phyloP scores from a whole-genome alignment of 148 eudicot genomes.

The Camellia granthamiana region DNA sequence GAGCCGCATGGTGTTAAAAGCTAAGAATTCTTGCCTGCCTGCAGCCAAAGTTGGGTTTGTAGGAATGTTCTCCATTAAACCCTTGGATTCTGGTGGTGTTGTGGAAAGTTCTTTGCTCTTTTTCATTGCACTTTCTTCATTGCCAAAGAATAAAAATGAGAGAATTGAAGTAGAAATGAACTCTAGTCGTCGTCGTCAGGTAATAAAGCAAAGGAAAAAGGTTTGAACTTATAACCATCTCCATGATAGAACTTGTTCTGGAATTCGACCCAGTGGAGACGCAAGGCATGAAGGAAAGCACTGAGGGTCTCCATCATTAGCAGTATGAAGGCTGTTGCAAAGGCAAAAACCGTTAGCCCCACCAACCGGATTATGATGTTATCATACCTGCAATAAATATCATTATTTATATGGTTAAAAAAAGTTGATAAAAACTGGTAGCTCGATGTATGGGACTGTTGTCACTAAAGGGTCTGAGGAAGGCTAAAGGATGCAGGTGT shows the following conservation, averaged over 20 bases:
- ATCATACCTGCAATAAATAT: constrained; percentile 60
- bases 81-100: constrained; percentile 8
- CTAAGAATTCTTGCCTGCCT: not conserved
- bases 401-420: not conserved
- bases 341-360: constrained; percentile 78
- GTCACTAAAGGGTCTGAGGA: too few relatives aligned
- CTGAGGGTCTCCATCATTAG: constrained; percentile 97
- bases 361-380: constrained; percentile 61
- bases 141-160: constrained; percentile 4
- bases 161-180: not conserved
- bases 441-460: too few relatives aligned
- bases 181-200: constrained; percentile 87
- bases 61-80: not conserved
- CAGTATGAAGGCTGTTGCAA: constrained; percentile 88
- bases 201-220: constrained; percentile 81
- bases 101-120: not conserved
- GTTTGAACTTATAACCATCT: constrained; percentile 92
- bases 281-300: constrained; percentile 95
- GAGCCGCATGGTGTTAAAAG: constrained; percentile 12
- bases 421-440: too few relatives aligned
- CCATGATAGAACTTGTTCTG: constrained; percentile 90
- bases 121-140: constrained; percentile 10
- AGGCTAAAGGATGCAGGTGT: too few relatives aligned
- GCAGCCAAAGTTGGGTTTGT: not conserved
- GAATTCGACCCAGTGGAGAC: constrained; percentile 99